Conservation (phyloP, 345 rosid species). For the Reutealis trisperma region DNA sequence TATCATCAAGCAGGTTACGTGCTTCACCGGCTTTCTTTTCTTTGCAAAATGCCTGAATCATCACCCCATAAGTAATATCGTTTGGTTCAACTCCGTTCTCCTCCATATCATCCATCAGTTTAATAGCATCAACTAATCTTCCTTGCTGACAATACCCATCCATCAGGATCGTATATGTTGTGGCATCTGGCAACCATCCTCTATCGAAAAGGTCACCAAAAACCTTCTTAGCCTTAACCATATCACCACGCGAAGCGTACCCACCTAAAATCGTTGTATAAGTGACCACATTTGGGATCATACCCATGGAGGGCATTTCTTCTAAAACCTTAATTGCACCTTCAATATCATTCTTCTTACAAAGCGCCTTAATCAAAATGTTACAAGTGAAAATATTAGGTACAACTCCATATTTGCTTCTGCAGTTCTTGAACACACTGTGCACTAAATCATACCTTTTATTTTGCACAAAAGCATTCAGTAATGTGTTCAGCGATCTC, state of each 20-base stretch:
- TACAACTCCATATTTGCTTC: conserved; percentile 47
- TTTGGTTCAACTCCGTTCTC: conserved; percentile 66
- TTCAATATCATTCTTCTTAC: conserved; percentile 60
- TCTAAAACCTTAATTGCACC: conserved; percentile 62
- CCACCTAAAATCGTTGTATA: conserved; percentile 80
- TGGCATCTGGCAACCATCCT: conserved; percentile 87
- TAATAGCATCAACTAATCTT: conserved; percentile 69
- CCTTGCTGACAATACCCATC: conserved; percentile 75
- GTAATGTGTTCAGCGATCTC: conserved; percentile 72
- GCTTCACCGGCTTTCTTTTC: conserved; percentile 75
- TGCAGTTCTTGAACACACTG: conserved; percentile 52
- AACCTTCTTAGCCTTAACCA: conserved; percentile 60
- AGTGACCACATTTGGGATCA: conserved; percentile 72
- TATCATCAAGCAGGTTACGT: conserved; percentile 61
- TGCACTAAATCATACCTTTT: conserved; percentile 61
- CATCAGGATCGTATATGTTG: conserved; percentile 67
- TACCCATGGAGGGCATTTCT: conserved; percentile 80
- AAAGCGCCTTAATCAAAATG: conserved; percentile 68
- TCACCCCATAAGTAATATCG: conserved; percentile 86
- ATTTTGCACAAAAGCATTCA: conserved; percentile 74
- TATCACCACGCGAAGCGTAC: conserved; percentile 65
- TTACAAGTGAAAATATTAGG: conserved; percentile 80
- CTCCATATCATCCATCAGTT: conserved; percentile 90
- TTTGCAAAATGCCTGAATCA: conserved; percentile 70
- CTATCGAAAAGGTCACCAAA: conserved; percentile 63